Evolutionary conservation across 129 eudicot species (phyloP).

Genomic region (Mikania micrantha): DNA sequence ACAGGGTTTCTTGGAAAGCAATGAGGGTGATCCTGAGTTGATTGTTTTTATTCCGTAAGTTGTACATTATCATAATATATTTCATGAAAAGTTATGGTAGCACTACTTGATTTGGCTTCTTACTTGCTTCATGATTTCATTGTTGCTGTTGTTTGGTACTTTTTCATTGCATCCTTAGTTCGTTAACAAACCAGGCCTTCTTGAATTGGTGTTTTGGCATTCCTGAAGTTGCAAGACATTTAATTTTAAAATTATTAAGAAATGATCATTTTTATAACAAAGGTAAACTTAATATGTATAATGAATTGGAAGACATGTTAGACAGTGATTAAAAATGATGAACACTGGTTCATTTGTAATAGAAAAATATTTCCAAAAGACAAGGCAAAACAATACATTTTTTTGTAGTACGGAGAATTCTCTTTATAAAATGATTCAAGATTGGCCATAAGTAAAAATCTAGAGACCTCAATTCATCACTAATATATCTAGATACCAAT

Average conservation of each 20-base stretch:
- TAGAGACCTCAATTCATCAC: not conserved
- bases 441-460: not conserved
- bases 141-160: not conserved
- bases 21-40: constrained; percentile 94
- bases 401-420: not conserved
- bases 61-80: not conserved
- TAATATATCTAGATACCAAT: constrained; percentile 7
- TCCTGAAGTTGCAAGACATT: not conserved
- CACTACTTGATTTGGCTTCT: constrained; percentile 8
- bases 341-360: not conserved
- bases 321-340: not conserved
- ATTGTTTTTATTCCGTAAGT: constrained; percentile 93
- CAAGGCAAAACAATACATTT: not conserved
- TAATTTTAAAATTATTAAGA: not conserved
- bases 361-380: not conserved
- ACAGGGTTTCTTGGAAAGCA: constrained; percentile 93
- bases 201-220: not conserved
- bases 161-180: not conserved
- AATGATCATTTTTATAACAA: not conserved
- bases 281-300: not conserved
- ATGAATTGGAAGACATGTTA: not conserved
- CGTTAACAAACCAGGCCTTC: not conserved
- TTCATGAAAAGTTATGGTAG: constrained; percentile 1
- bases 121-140: not conserved
- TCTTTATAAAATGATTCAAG: not conserved